Conservation (phyloP, 2,329 filamentous ascomycete genomes). For the Ciborinia camelliae region DNA sequence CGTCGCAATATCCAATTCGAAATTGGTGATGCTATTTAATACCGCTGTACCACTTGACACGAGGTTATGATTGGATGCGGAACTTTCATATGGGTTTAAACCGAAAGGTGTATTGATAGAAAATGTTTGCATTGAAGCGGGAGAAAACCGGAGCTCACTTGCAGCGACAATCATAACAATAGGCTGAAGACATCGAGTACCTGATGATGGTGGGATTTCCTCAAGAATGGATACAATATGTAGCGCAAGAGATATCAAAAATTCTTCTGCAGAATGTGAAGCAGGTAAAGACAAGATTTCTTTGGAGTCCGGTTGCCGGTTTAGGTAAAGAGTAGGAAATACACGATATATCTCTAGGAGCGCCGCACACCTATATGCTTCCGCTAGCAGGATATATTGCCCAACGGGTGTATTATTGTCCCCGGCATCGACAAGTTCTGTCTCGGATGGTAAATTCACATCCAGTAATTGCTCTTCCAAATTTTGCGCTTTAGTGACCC, state of each 20-base stretch:
- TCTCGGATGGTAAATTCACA: conserved; percentile 27
- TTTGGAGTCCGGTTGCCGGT: conserved; percentile 17
- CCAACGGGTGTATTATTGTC: conserved; percentile 35
- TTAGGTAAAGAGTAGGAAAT: conserved; percentile 29
- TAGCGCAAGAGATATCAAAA: conserved; percentile 32
- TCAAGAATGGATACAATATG: conserved; percentile 33
- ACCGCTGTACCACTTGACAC: conserved; percentile 14
- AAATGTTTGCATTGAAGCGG: conserved; percentile 8
- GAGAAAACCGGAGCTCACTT: conserved; percentile 30
- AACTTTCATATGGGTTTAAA: not conserved
- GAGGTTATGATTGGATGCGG: not conserved
- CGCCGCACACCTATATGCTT: conserved; percentile 32
- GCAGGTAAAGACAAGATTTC: conserved; percentile 22
- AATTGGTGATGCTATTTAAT: conserved; percentile 29
- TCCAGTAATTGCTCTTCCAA: conserved; percentile 33
- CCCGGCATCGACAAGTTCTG: conserved; percentile 32
- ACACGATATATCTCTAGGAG: conserved; percentile 33
- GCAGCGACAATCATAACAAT: conserved; percentile 32
- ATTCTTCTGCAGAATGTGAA: conserved; percentile 28
- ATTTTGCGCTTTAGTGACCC: conserved; percentile 25
- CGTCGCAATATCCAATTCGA: conserved; percentile 32
- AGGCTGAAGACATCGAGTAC: conserved; percentile 34
- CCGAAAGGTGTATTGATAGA: conserved; percentile 7
- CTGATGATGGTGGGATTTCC: conserved; percentile 29
- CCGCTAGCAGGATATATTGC: conserved; percentile 35